Conservation (phyloP, 1,139 yeast species). For the Debaryomyces fabryi region DNA sequence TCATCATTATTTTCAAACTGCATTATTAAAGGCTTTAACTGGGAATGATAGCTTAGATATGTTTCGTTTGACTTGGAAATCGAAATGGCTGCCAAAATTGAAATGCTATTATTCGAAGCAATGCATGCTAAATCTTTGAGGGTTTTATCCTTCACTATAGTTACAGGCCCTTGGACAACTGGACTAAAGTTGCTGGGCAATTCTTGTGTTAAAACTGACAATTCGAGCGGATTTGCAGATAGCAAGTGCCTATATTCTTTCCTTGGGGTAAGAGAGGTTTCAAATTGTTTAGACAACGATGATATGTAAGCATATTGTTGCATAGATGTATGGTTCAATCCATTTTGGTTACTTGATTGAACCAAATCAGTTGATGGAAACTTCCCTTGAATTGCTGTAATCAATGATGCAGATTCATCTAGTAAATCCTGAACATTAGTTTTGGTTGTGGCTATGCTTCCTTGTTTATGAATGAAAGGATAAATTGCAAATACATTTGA, state of each 20-base stretch:
- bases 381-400: conserved; percentile 21
- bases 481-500: conserved; percentile 33
- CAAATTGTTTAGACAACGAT: conserved; percentile 21
- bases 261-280: conserved; percentile 13
- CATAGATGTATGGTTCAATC: conserved; percentile 19
- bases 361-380: conserved; percentile 17
- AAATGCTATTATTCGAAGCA: conserved; percentile 16
- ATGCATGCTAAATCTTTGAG: conserved; percentile 23
- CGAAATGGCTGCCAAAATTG: conserved; percentile 25
- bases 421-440: conserved; percentile 26
- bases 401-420: conserved; percentile 25
- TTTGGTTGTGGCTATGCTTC: conserved; percentile 27
- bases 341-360: conserved; percentile 15
- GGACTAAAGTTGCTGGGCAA: conserved; percentile 17
- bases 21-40: conserved; percentile 36
- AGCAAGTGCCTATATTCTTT: conserved; percentile 17
- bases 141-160: conserved; percentile 1
- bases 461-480: conserved; percentile 31
- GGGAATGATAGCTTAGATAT: conserved; percentile 28
- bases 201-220: conserved; percentile 18
- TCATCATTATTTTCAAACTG: neutral
- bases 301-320: conserved; percentile 25
- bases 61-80: conserved; percentile 15
- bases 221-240: conserved; percentile 16
- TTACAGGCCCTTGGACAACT: conserved; percentile 30